Evolutionary conservation across 139 green algal genomes (phyloP), one percentile per base, ranked within the genome.

Genomic region (Micractinium conductrix): DNA sequence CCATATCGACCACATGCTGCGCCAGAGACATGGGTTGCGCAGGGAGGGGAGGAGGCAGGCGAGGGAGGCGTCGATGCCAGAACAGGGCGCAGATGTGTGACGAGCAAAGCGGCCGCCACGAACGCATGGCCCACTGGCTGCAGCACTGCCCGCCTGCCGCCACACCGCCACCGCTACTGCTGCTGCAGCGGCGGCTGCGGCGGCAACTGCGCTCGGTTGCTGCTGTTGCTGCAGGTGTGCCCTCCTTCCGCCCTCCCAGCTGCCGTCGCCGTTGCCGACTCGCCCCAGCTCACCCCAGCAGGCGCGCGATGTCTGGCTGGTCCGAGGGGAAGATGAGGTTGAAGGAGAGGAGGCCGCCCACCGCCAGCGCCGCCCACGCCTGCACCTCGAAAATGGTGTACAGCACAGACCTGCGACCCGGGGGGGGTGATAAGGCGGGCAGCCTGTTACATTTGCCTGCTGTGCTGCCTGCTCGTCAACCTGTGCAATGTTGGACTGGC

Each of bases 271-370:
- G 4, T 43, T 24, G 63, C 9, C 30, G 62, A 8, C 62, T 19
- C 26, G 62, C 63, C 30, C 4, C 30, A 71, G n/a, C 90, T 89
- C 79, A 96, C 93, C 97, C 97, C 48, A 99, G 87, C 17, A 99
- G 88, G 3, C 96, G 92, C 16, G 95, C 88, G 75, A 99, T 98
- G 87, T 90, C 91, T 30, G 97, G 96, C 74, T 97, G 79, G 45
- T 99, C 95, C 14, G 94, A 97, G 10, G 97, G 97, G 68, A 96
- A 96, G 12, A 99, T 81, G 24, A 99, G 28, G 89, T 99, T 99
- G 92, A 95, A 99, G 24, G 96, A 97, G 6, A 99, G 89, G 40
- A 99, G 89, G 2, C 93, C 95, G 60, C 95, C 95, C 42, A 95
- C 91, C 4, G 90, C 91, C 17, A 98, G 62, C 5, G 88, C 88